These are phyloP conservation scores for Citrullus mucosospermus DNA, from an alignment of 306 rosid species.

Conservation along the genomic window DNA sequence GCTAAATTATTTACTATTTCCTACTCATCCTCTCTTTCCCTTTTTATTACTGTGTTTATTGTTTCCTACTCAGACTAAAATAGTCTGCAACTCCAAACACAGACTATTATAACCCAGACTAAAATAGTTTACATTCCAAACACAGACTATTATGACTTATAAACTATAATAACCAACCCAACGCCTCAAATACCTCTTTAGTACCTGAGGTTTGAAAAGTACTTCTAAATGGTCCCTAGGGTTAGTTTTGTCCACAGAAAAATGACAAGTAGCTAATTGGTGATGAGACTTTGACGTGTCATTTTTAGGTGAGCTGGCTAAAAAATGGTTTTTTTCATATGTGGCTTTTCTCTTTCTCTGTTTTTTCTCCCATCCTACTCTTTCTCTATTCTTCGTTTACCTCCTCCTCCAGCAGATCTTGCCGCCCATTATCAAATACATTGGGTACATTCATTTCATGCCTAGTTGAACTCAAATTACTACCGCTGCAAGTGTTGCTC, in stretches of 20 bases:
- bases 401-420: not conserved
- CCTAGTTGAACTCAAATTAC: not conserved
- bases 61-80: too few species aligned
- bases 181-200: too few species aligned
- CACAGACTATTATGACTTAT: too few species aligned
- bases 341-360: not conserved
- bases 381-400: not conserved
- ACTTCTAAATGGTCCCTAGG: not conserved
- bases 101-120: too few species aligned
- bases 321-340: not conserved
- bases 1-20: too few species aligned
- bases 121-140: too few species aligned
- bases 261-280: not conserved
- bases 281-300: not conserved
- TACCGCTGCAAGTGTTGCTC: not conserved
- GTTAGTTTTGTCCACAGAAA: not conserved
- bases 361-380: not conserved
- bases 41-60: too few species aligned
- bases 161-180: too few species aligned
- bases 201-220: not conserved
- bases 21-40: too few species aligned
- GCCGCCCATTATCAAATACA: conserved; percentile 3
- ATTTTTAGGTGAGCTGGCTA: not conserved
- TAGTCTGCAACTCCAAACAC: too few species aligned
- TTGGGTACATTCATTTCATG: not conserved